Base-by-base conservation (phyloP, 2,329 filamentous ascomycete species). In the Pyrenochaeta sp. region DNA sequence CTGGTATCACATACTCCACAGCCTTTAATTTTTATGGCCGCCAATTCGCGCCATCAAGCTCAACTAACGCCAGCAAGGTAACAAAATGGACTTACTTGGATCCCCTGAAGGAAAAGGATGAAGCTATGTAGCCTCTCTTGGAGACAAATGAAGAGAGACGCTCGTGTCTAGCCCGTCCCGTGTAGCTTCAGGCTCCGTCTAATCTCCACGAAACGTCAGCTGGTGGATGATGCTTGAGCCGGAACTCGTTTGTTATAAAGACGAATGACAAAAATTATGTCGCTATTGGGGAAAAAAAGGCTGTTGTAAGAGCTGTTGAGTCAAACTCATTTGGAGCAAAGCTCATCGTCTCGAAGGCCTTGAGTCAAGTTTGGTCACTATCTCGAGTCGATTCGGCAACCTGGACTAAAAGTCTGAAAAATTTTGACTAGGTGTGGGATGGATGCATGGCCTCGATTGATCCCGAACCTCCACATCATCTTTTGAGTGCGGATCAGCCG, bases 151-250 rank as follows among this genome's bases (percentile, higher is more conserved):
- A 34, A 37, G 21, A 34, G 38, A 31, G 35, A 40, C 22, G 24
- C 30, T 29, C 14, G 6, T 22, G 30, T 27, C 17, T 43, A 31
- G 35, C 31, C 31, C 35, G 39, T 28, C 35, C 26, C 28, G 35
- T 35, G 40, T 48, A 48, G 13, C 34, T 26, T 30, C 34, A 30
- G 23, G 31, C 20, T 20, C 8, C 40, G 44, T 45, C 39, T 34
- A 32, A 42, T 34, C 32, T 41, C 39, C 35, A 41, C 44, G 44
- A 47, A 23, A 46, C 44, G 39, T 43, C 41, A 27, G 44, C 35
- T 53, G 42, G 46, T 53, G 44, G 38, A 41, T 17, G 14, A 18
- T 30, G 13, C 6, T n/a, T n/a, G n/a, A n/a, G n/a, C n/a, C n/a
- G n/a, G n/a, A n/a, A n/a, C n/a, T n/a, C n/a, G n/a, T n/a, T n/a